Evolutionary conservation across 2,329 filamentous ascomycete species (phyloP).

Genomic region (Lachnellula arida): DNA sequence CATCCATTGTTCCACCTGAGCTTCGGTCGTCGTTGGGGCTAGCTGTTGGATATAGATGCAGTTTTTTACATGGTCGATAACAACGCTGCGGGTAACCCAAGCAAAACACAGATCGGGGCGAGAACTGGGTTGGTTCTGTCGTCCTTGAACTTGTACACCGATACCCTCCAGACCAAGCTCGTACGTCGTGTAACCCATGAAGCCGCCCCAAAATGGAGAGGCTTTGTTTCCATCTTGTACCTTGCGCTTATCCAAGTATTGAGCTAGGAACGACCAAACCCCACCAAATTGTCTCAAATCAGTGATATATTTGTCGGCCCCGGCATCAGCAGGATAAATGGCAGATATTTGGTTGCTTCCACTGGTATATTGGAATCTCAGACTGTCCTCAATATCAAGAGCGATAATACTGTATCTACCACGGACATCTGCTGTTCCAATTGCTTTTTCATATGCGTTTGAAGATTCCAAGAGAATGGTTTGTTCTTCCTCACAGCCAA

Average conservation of each 20-base stretch:
- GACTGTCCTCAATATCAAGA: slow-evolving; percentile 52
- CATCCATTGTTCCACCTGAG: slow-evolving; percentile 24
- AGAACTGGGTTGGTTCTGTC: slow-evolving; percentile 14
- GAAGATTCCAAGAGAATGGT: slow-evolving; percentile 55
- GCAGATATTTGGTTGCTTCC: slow-evolving; percentile 35
- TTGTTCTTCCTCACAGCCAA: slow-evolving; percentile 36
- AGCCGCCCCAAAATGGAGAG: slow-evolving; percentile 65
- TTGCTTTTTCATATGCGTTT: slow-evolving; percentile 44
- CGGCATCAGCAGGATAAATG: slow-evolving; percentile 2
- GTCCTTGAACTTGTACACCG: slow-evolving; percentile 33
- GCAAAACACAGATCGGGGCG: slow-evolving; percentile 57
- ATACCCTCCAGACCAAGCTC: slow-evolving; percentile 58
- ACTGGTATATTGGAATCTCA: slow-evolving; percentile 53
- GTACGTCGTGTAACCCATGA: slow-evolving; percentile 65
- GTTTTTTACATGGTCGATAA: slow-evolving; percentile 56
- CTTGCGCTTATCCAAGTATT: slow-evolving; percentile 37
- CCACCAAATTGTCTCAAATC: slow-evolving; percentile 23
- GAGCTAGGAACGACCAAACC: slow-evolving; percentile 31
- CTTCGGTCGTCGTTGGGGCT: slow-evolving; percentile 28
- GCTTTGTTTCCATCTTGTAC: slow-evolving; percentile 32
- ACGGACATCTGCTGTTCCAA: slow-evolving; percentile 43
- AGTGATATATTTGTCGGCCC: not conserved
- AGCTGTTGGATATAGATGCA: slow-evolving; percentile 57
- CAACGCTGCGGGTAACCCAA: slow-evolving; percentile 59
- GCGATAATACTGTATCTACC: slow-evolving; percentile 73